phyloP scores from a whole-genome alignment of 495 filamentous ascomycete species.

The Penicillium bialowiezense region DNA sequence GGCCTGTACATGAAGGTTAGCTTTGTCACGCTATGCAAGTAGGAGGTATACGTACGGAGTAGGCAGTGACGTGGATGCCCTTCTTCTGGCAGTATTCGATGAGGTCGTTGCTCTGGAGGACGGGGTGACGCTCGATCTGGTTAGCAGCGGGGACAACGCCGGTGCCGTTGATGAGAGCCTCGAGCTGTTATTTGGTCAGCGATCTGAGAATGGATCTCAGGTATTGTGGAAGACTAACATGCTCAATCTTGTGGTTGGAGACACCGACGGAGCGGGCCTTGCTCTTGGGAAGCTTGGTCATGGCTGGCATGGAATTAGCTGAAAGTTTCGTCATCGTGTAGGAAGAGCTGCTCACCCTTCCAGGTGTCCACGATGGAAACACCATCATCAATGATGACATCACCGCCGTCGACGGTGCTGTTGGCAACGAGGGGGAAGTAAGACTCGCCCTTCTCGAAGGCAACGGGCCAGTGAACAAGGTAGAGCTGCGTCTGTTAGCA shows the following conservation, averaged over 20 bases:
- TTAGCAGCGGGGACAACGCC: conserved; percentile 47
- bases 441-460: conserved; percentile 41
- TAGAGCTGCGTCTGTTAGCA: conserved; percentile 34
- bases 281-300: conserved; percentile 50
- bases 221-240: conserved; percentile 26
- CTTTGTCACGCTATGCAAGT: background rate
- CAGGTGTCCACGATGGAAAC: conserved; percentile 53
- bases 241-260: conserved; percentile 46
- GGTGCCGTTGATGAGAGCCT: conserved; percentile 48
- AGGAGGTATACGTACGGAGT: conserved; percentile 35
- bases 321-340: background rate
- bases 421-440: conserved; percentile 43
- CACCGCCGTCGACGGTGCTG: conserved; percentile 37
- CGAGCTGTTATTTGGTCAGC: conserved; percentile 32
- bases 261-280: conserved; percentile 51
- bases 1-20: conserved; percentile 23
- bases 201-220: background rate
- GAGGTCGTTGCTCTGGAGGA: conserved; percentile 43
- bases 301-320: conserved; percentile 26
- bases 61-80: conserved; percentile 48
- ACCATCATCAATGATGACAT: conserved; percentile 41
- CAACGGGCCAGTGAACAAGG: conserved; percentile 52
- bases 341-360: conserved; percentile 29
- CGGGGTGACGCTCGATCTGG: conserved; percentile 53
- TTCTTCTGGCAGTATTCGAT: conserved; percentile 45